Evolutionary conservation across 2,329 filamentous ascomycete genomes (phyloP).

Genomic region (Niveomyces coronatus): DNA sequence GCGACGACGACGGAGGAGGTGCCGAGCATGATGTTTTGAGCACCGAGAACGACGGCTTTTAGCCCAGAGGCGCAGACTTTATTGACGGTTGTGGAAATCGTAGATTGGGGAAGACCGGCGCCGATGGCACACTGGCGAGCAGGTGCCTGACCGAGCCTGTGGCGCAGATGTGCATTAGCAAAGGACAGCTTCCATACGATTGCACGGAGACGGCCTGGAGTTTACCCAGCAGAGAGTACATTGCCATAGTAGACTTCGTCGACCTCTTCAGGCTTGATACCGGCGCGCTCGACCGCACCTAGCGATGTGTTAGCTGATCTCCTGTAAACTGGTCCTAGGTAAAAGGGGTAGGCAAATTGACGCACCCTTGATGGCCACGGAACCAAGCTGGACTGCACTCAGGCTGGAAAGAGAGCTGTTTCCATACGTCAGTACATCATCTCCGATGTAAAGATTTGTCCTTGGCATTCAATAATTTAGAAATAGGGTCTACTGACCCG

Average conservation of each 20-base stretch:
- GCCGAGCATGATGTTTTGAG: slow-evolving; percentile 95
- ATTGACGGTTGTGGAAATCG: slow-evolving; percentile 89
- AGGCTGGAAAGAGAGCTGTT: slow-evolving; percentile 77
- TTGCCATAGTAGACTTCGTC: slow-evolving; percentile 98
- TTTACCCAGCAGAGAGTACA: slow-evolving; percentile 89
- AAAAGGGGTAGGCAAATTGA: neutral
- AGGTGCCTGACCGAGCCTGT: slow-evolving; percentile 87
- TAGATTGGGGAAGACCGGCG: slow-evolving; percentile 71
- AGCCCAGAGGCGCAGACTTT: slow-evolving; percentile 96
- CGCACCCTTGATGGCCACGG: slow-evolving; percentile 85
- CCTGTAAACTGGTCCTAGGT: slow-evolving; percentile 4
- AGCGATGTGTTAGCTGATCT: slow-evolving; percentile 10
- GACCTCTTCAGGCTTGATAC: slow-evolving; percentile 81
- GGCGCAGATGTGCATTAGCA: slow-evolving; percentile 6
- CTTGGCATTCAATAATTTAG: no score
- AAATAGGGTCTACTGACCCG: slow-evolving; percentile 46
- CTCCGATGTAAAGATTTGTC: no score
- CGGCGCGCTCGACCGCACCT: slow-evolving; percentile 75
- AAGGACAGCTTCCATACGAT: no score
- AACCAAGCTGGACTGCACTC: slow-evolving; percentile 76
- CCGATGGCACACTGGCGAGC: slow-evolving; percentile 87
- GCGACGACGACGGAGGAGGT: slow-evolving; percentile 89
- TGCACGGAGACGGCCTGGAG: slow-evolving; percentile 7
- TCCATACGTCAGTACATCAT: neutral
- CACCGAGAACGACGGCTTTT: slow-evolving; percentile 89